Evolutionary conservation across 495 filamentous ascomycete genomes (phyloP), one percentile per base, ranked within the genome.

Genomic region (Xylaria venustula): DNA sequence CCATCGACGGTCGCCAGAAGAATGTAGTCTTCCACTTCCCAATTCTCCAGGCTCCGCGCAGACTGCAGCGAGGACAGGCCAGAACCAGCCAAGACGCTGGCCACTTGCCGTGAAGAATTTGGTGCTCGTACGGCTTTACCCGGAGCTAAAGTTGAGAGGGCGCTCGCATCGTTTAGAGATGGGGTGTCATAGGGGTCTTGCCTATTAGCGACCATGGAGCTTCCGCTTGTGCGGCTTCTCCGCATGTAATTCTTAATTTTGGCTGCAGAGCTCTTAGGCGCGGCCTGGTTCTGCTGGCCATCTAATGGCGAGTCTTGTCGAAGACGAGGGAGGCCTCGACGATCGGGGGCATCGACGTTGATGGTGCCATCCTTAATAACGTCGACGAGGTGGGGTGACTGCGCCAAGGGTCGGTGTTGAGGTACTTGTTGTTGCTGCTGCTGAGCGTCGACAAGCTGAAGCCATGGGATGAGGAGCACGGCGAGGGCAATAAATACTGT

Each of bases 11-110:
- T 98, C 89, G 95, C 92, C 88, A 98, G 79, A 80, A 98, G 89
- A 74, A 98, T 90, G 86, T 97, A 95, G 79, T 98, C 93, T 89
- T 98, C 93, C 77, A 97, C 92, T 86, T 97, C 91, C 93, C 92
- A 98, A 72, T 97, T 94, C 84, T 95, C 88, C 83, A 98, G 76
- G 76, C 87, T 93, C 85, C 92, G 92, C 91, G 92, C 92, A 85
- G 85, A 86, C 84, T 86, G 88, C 85, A 89, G 85, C 78, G 88
- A 83, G 72, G 76, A 75, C 73, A 93, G 83, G 73, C 88, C 91
- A 74, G 85, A 86, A 71, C 74, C 77, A 58, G 62, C 62, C 20
- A 71, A 62, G 64, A 70, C 60, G 67, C 62, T 68, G 54, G 72
- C 78, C 84, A 83, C 72, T 81, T 83, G 79, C 81, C 81, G 79